Evolutionary conservation across 139 green algal genomes (phyloP).

Genomic region (Volvox reticuliferus): DNA sequence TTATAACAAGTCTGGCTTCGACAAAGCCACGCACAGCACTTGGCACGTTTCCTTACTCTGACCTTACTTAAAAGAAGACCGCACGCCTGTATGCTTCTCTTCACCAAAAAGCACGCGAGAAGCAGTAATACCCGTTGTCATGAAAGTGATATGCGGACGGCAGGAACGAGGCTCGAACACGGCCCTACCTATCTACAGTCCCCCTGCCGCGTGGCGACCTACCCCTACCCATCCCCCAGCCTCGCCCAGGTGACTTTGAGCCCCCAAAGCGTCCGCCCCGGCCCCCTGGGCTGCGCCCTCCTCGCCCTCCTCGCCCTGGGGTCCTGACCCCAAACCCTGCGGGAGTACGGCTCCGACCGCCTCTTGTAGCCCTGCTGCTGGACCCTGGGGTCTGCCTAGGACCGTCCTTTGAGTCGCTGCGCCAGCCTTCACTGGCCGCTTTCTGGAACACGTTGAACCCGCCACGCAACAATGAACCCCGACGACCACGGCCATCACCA

Average conservation of each 20-base stretch:
- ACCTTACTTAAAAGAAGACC: too few species aligned
- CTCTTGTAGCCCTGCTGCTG: not conserved
- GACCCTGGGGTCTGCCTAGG: not conserved
- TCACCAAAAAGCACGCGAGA: too few species aligned
- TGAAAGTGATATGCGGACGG: too few species aligned
- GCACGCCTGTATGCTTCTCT: too few species aligned
- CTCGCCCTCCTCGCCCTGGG: slow-evolving; percentile 4
- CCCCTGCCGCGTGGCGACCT: too few species aligned
- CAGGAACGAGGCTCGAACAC: too few species aligned
- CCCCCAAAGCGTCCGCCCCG: slow-evolving; percentile 14
- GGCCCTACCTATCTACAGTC: too few species aligned
- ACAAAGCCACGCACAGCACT: too few species aligned
- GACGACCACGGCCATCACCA: slow-evolving; percentile 41
- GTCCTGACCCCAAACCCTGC: not conserved
- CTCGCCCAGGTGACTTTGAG: not conserved
- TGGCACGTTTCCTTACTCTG: too few species aligned
- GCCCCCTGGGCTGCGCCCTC: not conserved
- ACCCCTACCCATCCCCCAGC: not conserved
- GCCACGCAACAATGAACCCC: not conserved
- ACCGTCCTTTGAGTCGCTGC: slow-evolving; percentile 35
- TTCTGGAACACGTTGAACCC: slow-evolving; percentile 32
- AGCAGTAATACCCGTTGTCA: too few species aligned
- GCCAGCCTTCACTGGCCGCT: slow-evolving; percentile 25
- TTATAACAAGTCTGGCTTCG: too few species aligned
- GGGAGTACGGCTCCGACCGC: not conserved